These are phyloP conservation scores for Rhodamnia rubescens DNA, from an alignment of 345 rosid genomes.

Conservation along the genomic window DNA sequence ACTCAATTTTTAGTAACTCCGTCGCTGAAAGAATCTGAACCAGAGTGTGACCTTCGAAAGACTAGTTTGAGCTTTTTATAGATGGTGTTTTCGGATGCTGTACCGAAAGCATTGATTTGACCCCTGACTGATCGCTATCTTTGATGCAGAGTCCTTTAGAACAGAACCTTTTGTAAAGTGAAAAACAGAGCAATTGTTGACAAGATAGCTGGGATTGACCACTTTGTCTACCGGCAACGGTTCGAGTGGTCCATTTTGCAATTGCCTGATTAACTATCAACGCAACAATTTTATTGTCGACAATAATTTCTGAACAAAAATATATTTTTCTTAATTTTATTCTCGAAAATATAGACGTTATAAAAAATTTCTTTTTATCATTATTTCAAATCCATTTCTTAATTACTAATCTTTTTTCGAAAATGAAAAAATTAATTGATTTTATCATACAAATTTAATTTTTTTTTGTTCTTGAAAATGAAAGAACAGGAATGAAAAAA, in stretches of 20 bases:
- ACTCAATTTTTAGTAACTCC: neutral
- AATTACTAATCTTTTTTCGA: no score
- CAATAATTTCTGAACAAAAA: no score
- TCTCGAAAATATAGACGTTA: no score
- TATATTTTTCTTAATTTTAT: no score
- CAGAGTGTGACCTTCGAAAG: neutral
- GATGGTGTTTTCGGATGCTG: neutral
- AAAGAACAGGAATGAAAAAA: no score
- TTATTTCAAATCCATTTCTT: no score
- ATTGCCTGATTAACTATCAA: neutral
- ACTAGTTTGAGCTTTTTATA: neutral
- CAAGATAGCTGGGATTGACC: neutral
- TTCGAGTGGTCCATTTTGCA: no score
- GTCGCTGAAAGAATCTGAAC: neutral
- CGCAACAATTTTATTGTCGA: no score
- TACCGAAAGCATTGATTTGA: neutral
- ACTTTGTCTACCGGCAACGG: neutral
- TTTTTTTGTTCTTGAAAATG: no score
- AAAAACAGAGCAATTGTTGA: neutral
- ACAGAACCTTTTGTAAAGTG: neutral
- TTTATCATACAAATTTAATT: no score
- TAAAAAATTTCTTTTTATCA: no score
- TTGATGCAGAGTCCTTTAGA: neutral
- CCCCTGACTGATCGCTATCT: neutral
- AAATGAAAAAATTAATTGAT: no score